Evolutionary conservation across 345 rosid genomes (phyloP).

Genomic region (Lepidium aucheri): DNA sequence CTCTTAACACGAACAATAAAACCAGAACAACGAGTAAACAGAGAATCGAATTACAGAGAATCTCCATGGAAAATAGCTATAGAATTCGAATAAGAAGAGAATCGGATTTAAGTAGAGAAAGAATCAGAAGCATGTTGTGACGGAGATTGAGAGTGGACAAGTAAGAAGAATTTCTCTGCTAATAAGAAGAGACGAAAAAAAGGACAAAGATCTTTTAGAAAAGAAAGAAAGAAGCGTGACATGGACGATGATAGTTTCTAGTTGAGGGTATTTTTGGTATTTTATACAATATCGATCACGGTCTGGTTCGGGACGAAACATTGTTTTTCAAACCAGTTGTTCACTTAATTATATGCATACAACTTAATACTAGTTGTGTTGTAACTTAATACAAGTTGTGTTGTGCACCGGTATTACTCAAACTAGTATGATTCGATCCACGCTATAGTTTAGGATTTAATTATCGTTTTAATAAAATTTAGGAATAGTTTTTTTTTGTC

Average conservation of each 20-base stretch:
- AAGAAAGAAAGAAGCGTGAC: background rate
- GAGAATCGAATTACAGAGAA: conserved; percentile 22
- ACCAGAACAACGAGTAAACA: background rate
- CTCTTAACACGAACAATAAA: conserved; percentile 23
- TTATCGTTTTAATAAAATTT: too few species aligned
- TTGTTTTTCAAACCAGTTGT: too few species aligned
- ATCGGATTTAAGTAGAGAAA: background rate
- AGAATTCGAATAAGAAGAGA: background rate
- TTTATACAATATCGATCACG: background rate
- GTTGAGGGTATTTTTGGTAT: background rate
- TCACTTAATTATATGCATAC: too few species aligned
- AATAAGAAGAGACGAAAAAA: background rate
- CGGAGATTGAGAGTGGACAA: too few species aligned
- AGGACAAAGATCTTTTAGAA: background rate
- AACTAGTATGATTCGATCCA: too few species aligned
- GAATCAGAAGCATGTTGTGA: background rate
- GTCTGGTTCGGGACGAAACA: too few species aligned
- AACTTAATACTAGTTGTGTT: too few species aligned
- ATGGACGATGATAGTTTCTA: background rate
- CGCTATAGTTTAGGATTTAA: too few species aligned
- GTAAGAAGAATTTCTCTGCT: too few species aligned
- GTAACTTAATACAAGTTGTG: too few species aligned
- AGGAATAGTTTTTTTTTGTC: too few species aligned
- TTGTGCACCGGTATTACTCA: too few species aligned
- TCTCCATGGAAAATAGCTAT: conserved; percentile 20